Conservation (phyloP, 179 eudicot species). For the Actinidia chinensis region DNA sequence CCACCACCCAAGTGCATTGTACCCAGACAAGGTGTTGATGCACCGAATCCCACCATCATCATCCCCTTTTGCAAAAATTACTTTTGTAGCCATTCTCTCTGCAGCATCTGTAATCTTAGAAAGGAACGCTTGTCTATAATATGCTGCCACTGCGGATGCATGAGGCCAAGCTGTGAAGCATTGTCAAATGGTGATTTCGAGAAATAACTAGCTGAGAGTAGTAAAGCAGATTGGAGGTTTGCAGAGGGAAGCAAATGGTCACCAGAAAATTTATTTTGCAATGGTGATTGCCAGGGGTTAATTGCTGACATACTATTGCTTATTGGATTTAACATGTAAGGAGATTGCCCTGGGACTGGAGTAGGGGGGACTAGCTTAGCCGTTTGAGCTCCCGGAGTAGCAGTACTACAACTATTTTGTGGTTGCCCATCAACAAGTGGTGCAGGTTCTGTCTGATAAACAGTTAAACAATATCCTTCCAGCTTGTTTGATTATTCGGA, state of each 20-base stretch:
- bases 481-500: no score
- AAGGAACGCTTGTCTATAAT: slow-evolving; percentile 2
- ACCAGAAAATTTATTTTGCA: slow-evolving; percentile 5
- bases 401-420: neutral
- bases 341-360: neutral
- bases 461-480: slow-evolving; percentile 15
- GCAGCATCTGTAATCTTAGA: slow-evolving; percentile 15
- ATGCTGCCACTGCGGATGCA: slow-evolving; percentile 19
- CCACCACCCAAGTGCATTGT: slow-evolving; percentile 6
- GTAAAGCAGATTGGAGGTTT: slow-evolving; percentile 12
- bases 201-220: slow-evolving; percentile 15
- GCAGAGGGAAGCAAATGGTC: slow-evolving; percentile 9
- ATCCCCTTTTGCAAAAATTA: slow-evolving; percentile 13
- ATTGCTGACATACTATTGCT: neutral
- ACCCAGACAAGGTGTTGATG: neutral
- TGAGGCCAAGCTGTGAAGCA: slow-evolving; percentile 14
- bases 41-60: slow-evolving; percentile 7
- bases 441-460: neutral
- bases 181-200: slow-evolving; percentile 10
- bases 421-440: slow-evolving; percentile 5
- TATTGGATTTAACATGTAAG: neutral
- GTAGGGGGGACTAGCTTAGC: slow-evolving; percentile 12
- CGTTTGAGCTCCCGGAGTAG: slow-evolving; percentile 2
- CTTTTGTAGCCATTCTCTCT: neutral
- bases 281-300: neutral